Conservation (phyloP, 257 asterid species). For the Vinca minor region DNA sequence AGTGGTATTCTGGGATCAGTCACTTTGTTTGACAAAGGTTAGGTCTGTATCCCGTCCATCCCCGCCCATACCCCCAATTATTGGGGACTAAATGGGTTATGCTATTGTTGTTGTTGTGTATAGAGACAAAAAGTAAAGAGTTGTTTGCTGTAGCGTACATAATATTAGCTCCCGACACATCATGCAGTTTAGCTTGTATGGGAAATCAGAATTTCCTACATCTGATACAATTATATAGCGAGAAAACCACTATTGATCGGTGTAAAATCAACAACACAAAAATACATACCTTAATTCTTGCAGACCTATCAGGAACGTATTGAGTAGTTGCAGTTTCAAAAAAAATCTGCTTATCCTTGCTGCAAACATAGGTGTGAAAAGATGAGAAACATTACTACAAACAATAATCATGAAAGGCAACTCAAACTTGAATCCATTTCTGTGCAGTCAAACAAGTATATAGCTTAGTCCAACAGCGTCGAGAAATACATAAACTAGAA, state of each 20-base stretch:
- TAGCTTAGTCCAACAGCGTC: background rate
- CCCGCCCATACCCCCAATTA: too few species aligned
- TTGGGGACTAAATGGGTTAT: too few species aligned
- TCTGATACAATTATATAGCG: background rate
- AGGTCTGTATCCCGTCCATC: too few species aligned
- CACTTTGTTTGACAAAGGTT: too few species aligned
- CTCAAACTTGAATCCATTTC: background rate
- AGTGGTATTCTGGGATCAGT: too few species aligned
- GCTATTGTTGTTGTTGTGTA: too few species aligned
- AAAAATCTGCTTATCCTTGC: constrained; percentile 44
- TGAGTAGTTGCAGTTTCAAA: constrained; percentile 30
- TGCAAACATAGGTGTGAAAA: constrained; percentile 21
- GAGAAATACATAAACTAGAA: background rate
- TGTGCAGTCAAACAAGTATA: background rate
- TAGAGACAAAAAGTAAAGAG: background rate
- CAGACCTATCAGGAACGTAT: constrained; percentile 30
- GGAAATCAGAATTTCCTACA: background rate
- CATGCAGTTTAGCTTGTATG: background rate
- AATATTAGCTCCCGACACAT: background rate
- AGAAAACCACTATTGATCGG: background rate
- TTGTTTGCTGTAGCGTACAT: too few species aligned
- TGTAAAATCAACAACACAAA: constrained; percentile 13
- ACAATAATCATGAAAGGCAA: background rate
- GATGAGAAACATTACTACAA: background rate
- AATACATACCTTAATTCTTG: constrained; percentile 59